phyloP scores from a whole-genome alignment of 441 rosid species.

The Rhodomyrtus psidioides region DNA sequence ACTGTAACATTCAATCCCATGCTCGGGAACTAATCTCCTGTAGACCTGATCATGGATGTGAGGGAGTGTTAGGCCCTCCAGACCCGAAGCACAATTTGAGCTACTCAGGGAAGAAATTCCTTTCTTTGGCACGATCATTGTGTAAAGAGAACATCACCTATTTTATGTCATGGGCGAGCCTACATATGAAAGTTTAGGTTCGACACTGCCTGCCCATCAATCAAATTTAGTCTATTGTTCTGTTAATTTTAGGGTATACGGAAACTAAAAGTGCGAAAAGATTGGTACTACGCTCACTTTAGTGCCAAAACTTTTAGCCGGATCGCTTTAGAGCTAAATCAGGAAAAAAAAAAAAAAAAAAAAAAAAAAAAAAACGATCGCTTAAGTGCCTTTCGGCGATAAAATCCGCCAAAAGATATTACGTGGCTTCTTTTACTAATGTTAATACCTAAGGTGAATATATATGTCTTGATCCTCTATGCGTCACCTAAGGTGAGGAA shows the following conservation, averaged over 20 bases:
- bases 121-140: neutral
- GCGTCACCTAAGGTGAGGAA: neutral
- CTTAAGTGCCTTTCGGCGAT: too few species aligned
- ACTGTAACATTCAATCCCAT: neutral
- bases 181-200: neutral
- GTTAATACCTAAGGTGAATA: too few species aligned
- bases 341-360: too few species aligned
- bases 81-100: neutral
- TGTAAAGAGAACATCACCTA: constrained; percentile 32
- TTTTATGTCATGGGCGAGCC: neutral
- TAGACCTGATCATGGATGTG: neutral
- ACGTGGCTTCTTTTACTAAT: too few species aligned
- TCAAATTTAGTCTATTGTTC: neutral
- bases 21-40: neutral
- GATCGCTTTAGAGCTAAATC: too few species aligned
- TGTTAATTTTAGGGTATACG: neutral
- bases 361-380: too few species aligned
- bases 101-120: neutral
- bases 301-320: too few species aligned
- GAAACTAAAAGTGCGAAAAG: too few species aligned
- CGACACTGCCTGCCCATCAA: neutral
- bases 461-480: neutral
- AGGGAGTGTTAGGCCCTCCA: neutral
- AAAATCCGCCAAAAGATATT: too few species aligned
- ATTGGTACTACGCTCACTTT: too few species aligned